Percentiles rank a stretch among this genome's conserved stretches.
Evolutionary conservation across 2,329 filamentous ascomycete species (phyloP).

Genomic region (Teratosphaeria pseudoeucalypti): DNA sequence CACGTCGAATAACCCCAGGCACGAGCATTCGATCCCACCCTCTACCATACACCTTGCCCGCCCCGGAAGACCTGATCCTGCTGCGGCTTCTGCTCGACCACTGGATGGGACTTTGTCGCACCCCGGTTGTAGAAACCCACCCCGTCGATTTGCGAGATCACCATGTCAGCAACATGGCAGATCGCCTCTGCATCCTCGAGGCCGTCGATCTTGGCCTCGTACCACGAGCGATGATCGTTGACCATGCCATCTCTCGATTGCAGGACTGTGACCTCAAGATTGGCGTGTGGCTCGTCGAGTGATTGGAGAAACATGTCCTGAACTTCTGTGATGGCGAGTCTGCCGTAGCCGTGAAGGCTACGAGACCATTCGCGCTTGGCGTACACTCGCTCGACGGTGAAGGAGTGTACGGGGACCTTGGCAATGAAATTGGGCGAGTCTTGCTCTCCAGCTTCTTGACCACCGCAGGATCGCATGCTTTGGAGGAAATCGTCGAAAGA

Average conservation of each 20-base stretch:
- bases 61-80: neutral
- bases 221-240: conserved; percentile 10
- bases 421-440: conserved; percentile 4
- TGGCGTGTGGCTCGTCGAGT: neutral
- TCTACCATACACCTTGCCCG: neutral
- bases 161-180: conserved; percentile 2
- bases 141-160: conserved; percentile 12
- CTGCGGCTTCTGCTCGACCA: neutral
- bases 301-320: conserved; percentile 2
- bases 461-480: conserved; percentile 2
- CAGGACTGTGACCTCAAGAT: conserved; percentile 4
- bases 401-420: conserved; percentile 1
- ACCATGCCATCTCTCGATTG: conserved; percentile 1
- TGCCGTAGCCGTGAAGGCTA: neutral
- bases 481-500: conserved; percentile 2
- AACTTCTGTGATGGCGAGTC: conserved; percentile 5
- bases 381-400: conserved; percentile 9
- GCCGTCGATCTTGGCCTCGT: conserved; percentile 10
- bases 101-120: neutral
- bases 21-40: neutral
- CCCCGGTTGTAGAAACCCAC: conserved; percentile 10
- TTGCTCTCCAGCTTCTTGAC: neutral
- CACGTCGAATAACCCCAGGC: neutral
- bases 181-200: conserved; percentile 3
- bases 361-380: conserved; percentile 9